phyloP scores from a whole-genome alignment of 2,329 filamentous ascomycete genomes.

The Beauveria scarabaeidicola region DNA sequence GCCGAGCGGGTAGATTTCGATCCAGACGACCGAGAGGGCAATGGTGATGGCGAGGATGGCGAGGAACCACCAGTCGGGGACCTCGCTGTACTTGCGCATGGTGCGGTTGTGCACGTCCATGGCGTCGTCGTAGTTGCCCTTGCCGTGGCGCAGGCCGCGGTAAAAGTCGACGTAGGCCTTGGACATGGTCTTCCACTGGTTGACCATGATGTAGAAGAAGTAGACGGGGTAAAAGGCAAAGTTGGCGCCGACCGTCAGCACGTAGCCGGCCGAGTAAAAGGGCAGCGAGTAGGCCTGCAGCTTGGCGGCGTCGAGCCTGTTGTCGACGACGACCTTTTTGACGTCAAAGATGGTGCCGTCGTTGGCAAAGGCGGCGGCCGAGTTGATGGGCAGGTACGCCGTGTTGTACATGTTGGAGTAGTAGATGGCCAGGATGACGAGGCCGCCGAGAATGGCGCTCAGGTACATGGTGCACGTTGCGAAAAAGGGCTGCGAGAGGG shows the following conservation, averaged over 20 bases:
- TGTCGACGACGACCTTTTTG: conserved; percentile 27
- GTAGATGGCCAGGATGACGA: conserved; percentile 33
- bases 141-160: conserved; percentile 29
- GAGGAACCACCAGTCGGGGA: conserved; percentile 40
- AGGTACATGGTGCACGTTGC: conserved; percentile 29
- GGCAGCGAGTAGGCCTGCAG: conserved; percentile 37
- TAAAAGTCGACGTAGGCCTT: conserved; percentile 31
- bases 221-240: conserved; percentile 37
- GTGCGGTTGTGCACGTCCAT: conserved; percentile 32
- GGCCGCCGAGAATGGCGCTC: conserved; percentile 26
- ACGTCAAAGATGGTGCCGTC: conserved; percentile 30
- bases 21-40: conserved; percentile 21
- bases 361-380: conserved; percentile 33
- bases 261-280: conserved; percentile 34
- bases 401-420: conserved; percentile 36
- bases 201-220: conserved; percentile 34
- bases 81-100: conserved; percentile 34
- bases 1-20: conserved; percentile 18
- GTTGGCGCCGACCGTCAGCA: conserved; percentile 33
- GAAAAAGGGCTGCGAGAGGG: conserved; percentile 32
- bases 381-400: conserved; percentile 39
- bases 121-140: conserved; percentile 31
- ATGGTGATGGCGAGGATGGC: conserved; percentile 27
- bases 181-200: conserved; percentile 30
- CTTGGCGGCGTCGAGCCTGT: conserved; percentile 27